Evolutionary conservation across 164 flowering plant genomes (phyloP), one percentile per base, ranked within the genome.

Genomic region (Tetrastigma voinierianum): DNA sequence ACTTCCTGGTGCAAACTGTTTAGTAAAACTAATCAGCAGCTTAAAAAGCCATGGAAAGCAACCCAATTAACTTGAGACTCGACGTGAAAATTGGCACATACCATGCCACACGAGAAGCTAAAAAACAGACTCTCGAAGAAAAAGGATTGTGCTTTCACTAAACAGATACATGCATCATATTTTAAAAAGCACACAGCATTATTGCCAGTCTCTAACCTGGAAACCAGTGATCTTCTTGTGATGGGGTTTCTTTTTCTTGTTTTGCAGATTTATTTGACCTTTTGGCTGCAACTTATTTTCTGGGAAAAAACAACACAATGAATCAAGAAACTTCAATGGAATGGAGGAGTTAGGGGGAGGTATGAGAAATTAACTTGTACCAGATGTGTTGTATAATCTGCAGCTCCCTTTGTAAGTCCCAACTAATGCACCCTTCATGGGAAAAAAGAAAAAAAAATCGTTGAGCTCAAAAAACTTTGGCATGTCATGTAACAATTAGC

Each of bases 361-460:
- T 16, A n/a, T 65, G 64, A 58, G 10, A 24, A 19, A 47, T 19
- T 0, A 32, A 64, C 51, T 56, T 52, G 59, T 80, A 96, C 99
- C 99, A 23, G 95, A 81, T 61, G 91, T 88, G 69, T 81, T 80
- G 78, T 88, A 96, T 56, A 90, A 62, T 49, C 76, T 86, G 72
- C 99, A 96, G 70, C 84, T 91, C 58, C 99, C 99, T 69, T 87
- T 96, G 89, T 91, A 82, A 62, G 99, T 86, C 62, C 99, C 99
- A 76, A 96, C 97, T 20, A 96, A 75, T 64, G 99, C 99, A 73
- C 95, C 93, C 99, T 96, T 74, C 72, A 77, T 32, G 40, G 5
- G 51, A 76, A 45, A 63, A 51, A 51, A 1, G 62, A 62, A 70
- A 14, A 51, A 64, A 73, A 59, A 62, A 21, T 47, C 20, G 18